phyloP scores from a whole-genome alignment of 805 yeast genomes.

The Komagataella phaffii region DNA sequence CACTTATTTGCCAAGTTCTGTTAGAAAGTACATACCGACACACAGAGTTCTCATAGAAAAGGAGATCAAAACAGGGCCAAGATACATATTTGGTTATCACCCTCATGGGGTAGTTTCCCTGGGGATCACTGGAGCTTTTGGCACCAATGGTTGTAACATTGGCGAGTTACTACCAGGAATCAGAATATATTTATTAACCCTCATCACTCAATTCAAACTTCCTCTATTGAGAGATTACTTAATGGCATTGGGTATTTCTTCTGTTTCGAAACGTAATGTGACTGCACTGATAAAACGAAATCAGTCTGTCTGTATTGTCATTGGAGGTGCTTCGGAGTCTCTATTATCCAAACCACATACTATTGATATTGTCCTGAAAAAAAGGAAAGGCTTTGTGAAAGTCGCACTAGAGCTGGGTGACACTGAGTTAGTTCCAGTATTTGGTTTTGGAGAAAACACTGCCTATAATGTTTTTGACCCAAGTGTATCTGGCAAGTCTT shows the following conservation, averaged over 20 bases:
- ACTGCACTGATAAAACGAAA: slow-evolving; percentile 45
- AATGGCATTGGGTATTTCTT: slow-evolving; percentile 66
- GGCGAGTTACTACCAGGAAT: slow-evolving; percentile 69
- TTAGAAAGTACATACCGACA: neutral
- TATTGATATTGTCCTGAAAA: slow-evolving; percentile 57
- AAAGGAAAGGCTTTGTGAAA: slow-evolving; percentile 80
- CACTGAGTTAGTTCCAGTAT: slow-evolving; percentile 70
- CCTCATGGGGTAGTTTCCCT: slow-evolving; percentile 94
- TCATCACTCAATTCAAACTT: slow-evolving; percentile 67
- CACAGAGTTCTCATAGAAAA: slow-evolving; percentile 5
- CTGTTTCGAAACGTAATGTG: slow-evolving; percentile 70
- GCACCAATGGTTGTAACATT: slow-evolving; percentile 71
- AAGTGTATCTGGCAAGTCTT: slow-evolving; percentile 11
- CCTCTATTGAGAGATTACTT: slow-evolving; percentile 86
- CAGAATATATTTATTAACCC: slow-evolving; percentile 63
- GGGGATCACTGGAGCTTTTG: slow-evolving; percentile 79
- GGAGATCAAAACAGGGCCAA: slow-evolving; percentile 40
- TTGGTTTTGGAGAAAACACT: slow-evolving; percentile 83
- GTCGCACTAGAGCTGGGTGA: slow-evolving; percentile 74
- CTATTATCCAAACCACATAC: slow-evolving; percentile 50
- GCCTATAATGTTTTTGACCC: slow-evolving; percentile 28
- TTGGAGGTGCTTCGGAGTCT: slow-evolving; percentile 94
- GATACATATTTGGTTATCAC: slow-evolving; percentile 84
- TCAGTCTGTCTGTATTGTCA: slow-evolving; percentile 75
- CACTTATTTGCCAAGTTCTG: neutral